Evolutionary conservation across 2,329 filamentous ascomycete genomes (phyloP).

Genomic region (Fusarium sublunatum): DNA sequence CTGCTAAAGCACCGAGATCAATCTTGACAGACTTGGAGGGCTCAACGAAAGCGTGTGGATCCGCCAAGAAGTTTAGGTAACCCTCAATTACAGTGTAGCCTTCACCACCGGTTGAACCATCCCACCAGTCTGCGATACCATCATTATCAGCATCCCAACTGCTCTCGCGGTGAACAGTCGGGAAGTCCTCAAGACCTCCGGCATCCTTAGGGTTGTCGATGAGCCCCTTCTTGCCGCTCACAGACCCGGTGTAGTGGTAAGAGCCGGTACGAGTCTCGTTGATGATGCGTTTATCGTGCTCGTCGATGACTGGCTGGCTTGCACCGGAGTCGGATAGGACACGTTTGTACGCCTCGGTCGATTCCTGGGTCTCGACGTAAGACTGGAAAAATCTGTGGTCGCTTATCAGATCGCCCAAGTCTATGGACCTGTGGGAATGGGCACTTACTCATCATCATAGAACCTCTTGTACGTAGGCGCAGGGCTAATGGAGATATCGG

Average conservation of each 20-base stretch:
- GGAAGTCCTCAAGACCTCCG: slow-evolving; percentile 51
- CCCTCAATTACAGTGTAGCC: slow-evolving; percentile 50
- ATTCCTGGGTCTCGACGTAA: slow-evolving; percentile 46
- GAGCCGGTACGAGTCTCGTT: slow-evolving; percentile 48
- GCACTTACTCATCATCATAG: slow-evolving; percentile 30
- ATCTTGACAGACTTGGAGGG: slow-evolving; percentile 41
- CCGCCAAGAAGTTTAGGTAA: slow-evolving; percentile 52
- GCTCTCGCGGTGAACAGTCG: slow-evolving; percentile 37
- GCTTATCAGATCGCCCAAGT: not conserved
- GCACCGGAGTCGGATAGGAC: slow-evolving; percentile 50
- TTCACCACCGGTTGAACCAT: slow-evolving; percentile 47
- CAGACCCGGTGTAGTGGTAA: slow-evolving; percentile 47
- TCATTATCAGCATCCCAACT: slow-evolving; percentile 50
- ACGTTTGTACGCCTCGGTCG: slow-evolving; percentile 51
- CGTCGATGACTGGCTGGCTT: slow-evolving; percentile 47
- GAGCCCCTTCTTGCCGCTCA: slow-evolving; percentile 47
- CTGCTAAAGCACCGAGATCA: slow-evolving; percentile 42
- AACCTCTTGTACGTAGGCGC: slow-evolving; percentile 49
- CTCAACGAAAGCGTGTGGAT: slow-evolving; percentile 48
- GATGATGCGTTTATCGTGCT: slow-evolving; percentile 50
- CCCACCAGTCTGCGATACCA: slow-evolving; percentile 53
- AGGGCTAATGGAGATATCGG: slow-evolving; percentile 45
- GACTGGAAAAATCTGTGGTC: slow-evolving; percentile 46
- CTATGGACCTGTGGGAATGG: not conserved
- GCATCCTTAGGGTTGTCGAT: slow-evolving; percentile 50